phyloP scores from a whole-genome alignment of 495 filamentous ascomycete species.

The Aspergillus campestris region DNA sequence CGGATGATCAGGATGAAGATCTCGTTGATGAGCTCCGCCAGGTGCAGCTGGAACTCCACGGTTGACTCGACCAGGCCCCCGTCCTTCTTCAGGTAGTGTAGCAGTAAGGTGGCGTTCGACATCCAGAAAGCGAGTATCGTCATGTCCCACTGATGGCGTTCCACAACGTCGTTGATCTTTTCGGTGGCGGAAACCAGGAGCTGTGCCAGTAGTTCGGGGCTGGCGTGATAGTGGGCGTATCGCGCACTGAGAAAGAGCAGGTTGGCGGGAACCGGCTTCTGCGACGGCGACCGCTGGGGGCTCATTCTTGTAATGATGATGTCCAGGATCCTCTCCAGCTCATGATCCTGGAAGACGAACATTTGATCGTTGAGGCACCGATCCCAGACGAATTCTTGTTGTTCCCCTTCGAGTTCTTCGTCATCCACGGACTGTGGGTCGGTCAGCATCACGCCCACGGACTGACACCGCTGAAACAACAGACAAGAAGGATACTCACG shows the following conservation, averaged over 20 bases:
- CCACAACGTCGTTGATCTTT: constrained; percentile 93
- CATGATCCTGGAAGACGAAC: constrained; percentile 98
- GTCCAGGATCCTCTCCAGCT: constrained; percentile 81
- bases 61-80: constrained; percentile 72
- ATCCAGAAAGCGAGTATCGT: constrained; percentile 98
- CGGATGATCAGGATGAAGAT: constrained; percentile 98
- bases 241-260: constrained; percentile 90
- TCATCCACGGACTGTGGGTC: constrained; percentile 55
- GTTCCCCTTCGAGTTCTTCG: constrained; percentile 73
- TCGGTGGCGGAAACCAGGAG: constrained; percentile 83
- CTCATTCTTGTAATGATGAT: constrained; percentile 98
- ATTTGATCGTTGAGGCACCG: constrained; percentile 95
- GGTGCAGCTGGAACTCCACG: constrained; percentile 80
- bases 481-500: constrained; percentile 43
- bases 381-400: constrained; percentile 96
- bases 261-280: constrained; percentile 96
- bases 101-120: constrained; percentile 87
- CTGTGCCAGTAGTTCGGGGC: constrained; percentile 68
- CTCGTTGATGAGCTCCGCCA: constrained; percentile 94
- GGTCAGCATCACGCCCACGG: background rate
- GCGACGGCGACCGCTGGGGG: constrained; percentile 85
- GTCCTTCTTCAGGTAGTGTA: constrained; percentile 97
- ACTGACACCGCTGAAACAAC: background rate
- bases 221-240: constrained; percentile 96
- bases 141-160: constrained; percentile 97